A percentile compares a stretch with the other conserved stretches of the same genome.
Evolutionary conservation across 768 basidiomycete species (phyloP).

Genomic region (Leccinum longicurvipes): DNA sequence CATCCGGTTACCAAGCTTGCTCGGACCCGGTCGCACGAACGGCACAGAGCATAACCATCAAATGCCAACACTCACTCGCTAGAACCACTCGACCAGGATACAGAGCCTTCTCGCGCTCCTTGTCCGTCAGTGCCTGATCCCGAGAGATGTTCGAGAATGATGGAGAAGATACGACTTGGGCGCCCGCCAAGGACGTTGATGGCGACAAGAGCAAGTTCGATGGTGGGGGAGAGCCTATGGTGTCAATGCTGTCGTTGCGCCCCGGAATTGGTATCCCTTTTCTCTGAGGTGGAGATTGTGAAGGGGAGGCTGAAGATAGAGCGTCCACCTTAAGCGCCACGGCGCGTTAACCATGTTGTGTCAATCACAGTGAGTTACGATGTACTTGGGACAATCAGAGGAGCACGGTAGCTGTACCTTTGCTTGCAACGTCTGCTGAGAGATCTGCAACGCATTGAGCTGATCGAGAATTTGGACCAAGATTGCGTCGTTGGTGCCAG

Average conservation of each 20-base stretch:
- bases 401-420: slow-evolving; percentile 48
- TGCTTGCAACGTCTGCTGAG: slow-evolving; percentile 74
- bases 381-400: background rate
- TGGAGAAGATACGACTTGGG: slow-evolving; percentile 28
- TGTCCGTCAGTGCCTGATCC: slow-evolving; percentile 40
- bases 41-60: slow-evolving; percentile 1
- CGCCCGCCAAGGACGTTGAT: slow-evolving; percentile 24
- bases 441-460: slow-evolving; percentile 66
- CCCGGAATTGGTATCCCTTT: slow-evolving; percentile 30
- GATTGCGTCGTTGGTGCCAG: slow-evolving; percentile 45
- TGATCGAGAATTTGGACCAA: slow-evolving; percentile 71
- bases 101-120: slow-evolving; percentile 66
- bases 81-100: slow-evolving; percentile 84
- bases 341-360: background rate
- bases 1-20: background rate
- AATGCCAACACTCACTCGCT: slow-evolving; percentile 55
- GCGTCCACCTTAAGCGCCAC: slow-evolving; percentile 47
- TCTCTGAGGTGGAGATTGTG: slow-evolving; percentile 20
- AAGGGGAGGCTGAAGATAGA: slow-evolving; percentile 28
- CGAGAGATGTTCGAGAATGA: slow-evolving; percentile 15
- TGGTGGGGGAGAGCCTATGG: slow-evolving; percentile 22
- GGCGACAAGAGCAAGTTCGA: slow-evolving; percentile 28
- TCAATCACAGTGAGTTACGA: background rate
- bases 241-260: slow-evolving; percentile 7
- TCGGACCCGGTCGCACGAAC: background rate